Conservation (phyloP, 768 basidiomycete species). For the Dioszegia aurantiaca region DNA sequence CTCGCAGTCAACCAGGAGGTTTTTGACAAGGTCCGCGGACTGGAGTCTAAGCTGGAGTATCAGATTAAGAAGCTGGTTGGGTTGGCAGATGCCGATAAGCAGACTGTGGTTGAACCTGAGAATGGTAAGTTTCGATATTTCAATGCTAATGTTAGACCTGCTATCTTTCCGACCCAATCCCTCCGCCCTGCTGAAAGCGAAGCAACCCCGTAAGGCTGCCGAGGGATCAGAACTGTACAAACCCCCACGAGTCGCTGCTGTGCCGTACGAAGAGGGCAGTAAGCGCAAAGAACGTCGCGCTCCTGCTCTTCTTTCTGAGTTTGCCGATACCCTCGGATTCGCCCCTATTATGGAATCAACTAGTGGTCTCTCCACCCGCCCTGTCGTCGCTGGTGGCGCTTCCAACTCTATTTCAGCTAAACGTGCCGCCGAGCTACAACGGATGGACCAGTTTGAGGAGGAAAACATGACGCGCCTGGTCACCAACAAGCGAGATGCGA, state of each 20-base stretch:
- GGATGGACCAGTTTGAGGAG: slow-evolving; percentile 85
- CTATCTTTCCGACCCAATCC: slow-evolving; percentile 85
- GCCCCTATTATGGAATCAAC: slow-evolving; percentile 52
- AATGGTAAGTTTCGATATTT: slow-evolving; percentile 59
- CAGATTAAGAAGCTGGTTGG: slow-evolving; percentile 92
- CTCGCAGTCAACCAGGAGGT: slow-evolving; percentile 76
- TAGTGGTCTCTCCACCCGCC: slow-evolving; percentile 51
- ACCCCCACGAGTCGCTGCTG: slow-evolving; percentile 82
- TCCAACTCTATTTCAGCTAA: slow-evolving; percentile 58
- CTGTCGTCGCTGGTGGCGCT: slow-evolving; percentile 35
- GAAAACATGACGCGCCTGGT: slow-evolving; percentile 87
- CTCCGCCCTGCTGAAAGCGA: slow-evolving; percentile 13
- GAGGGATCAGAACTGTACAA: slow-evolving; percentile 47
- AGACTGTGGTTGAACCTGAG: slow-evolving; percentile 52
- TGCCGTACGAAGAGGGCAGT: slow-evolving; percentile 65
- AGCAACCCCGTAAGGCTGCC: slow-evolving; percentile 18
- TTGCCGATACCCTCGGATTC: slow-evolving; percentile 45
- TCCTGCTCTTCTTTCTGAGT: slow-evolving; percentile 51
- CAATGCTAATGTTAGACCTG: slow-evolving; percentile 62
- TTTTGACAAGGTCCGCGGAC: slow-evolving; percentile 79
- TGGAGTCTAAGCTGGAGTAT: slow-evolving; percentile 85
- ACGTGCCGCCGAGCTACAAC: slow-evolving; percentile 74
- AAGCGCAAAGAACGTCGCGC: slow-evolving; percentile 56
- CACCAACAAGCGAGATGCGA: slow-evolving; percentile 82
- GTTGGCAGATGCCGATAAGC: slow-evolving; percentile 59